Evolutionary conservation across 768 basidiomycete genomes (phyloP).

Genomic region (Amanita pseudoporphyria): DNA sequence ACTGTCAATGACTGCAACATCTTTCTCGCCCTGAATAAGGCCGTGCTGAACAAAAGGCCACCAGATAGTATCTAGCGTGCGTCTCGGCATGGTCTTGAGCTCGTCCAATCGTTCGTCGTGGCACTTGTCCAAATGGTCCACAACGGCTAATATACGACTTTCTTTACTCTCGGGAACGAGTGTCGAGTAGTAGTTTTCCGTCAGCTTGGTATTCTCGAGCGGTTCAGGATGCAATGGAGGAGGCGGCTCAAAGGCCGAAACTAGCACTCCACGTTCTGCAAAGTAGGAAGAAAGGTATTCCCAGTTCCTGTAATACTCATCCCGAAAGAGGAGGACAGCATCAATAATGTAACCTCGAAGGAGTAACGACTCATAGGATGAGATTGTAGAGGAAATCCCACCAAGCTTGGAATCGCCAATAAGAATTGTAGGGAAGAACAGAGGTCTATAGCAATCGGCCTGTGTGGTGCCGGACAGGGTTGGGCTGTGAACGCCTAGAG

Average conservation of each 20-base stretch:
- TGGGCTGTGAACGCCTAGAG: constrained; percentile 84
- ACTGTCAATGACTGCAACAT: constrained; percentile 89
- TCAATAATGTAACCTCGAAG: constrained; percentile 89
- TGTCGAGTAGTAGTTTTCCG: constrained; percentile 65
- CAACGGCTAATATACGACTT: constrained; percentile 33
- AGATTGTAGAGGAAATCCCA: constrained; percentile 86
- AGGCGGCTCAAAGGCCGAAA: constrained; percentile 47
- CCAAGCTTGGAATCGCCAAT: constrained; percentile 86
- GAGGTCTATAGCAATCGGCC: constrained; percentile 73
- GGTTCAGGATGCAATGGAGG: constrained; percentile 38
- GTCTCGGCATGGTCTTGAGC: constrained; percentile 67
- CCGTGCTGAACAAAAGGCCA: constrained; percentile 98
- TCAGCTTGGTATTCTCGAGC: constrained; percentile 35
- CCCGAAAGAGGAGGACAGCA: constrained; percentile 73
- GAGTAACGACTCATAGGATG: constrained; percentile 84
- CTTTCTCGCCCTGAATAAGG: constrained; percentile 49
- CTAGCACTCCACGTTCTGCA: constrained; percentile 52
- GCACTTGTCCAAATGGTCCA: constrained; percentile 49
- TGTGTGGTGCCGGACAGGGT: constrained; percentile 77
- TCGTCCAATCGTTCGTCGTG: constrained; percentile 63
- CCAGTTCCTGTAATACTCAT: constrained; percentile 80
- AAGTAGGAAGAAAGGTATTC: constrained; percentile 80
- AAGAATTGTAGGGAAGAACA: constrained; percentile 82
- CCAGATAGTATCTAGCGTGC: constrained; percentile 78
- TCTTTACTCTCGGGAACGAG: constrained; percentile 27